Evolutionary conservation across 352 stramenopile genomes (phyloP).

Genomic region (Globisporangium carolinianum): DNA sequence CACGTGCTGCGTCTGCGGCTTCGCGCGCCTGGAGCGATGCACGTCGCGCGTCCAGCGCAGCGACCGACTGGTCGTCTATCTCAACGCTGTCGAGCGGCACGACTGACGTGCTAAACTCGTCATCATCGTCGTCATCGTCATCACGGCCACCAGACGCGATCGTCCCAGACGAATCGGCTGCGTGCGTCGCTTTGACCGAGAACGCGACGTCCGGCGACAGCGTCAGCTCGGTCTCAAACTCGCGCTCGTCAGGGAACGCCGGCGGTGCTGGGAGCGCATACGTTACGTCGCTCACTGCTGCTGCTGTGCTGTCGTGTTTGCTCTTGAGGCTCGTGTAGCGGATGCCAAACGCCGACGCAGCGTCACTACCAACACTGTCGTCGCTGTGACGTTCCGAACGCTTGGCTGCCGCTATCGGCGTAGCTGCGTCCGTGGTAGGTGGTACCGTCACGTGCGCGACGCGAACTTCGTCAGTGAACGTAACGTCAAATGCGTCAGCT

Average conservation of each 20-base stretch:
- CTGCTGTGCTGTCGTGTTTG: constrained; percentile 9
- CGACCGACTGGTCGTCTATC: neutral
- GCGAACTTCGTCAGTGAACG: constrained; percentile 25
- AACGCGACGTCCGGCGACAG: constrained; percentile 26
- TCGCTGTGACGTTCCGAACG: too few relatives aligned
- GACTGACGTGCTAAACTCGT: constrained; percentile 24
- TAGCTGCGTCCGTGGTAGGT: neutral
- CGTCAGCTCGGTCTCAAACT: constrained; percentile 35
- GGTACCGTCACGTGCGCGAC: constrained; percentile 22
- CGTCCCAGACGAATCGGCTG: neutral
- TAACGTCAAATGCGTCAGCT: constrained; percentile 3
- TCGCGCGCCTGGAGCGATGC: constrained; percentile 20
- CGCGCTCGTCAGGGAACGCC: constrained; percentile 40
- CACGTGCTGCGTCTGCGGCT: constrained; percentile 24
- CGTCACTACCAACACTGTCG: too few relatives aligned
- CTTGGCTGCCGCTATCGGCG: too few relatives aligned
- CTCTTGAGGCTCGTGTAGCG: constrained; percentile 48
- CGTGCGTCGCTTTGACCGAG: constrained; percentile 17
- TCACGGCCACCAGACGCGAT: neutral
- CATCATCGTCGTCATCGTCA: constrained; percentile 16
- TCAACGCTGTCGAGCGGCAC: neutral
- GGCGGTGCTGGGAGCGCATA: constrained; percentile 30
- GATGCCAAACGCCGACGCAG: constrained; percentile 38
- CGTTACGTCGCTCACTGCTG: constrained; percentile 1
- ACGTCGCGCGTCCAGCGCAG: constrained; percentile 13